Percentiles rank a stretch among this genome's conserved stretches.
Evolutionary conservation across 257 asterid species (phyloP).

Genomic region (Lycium barbarum): DNA sequence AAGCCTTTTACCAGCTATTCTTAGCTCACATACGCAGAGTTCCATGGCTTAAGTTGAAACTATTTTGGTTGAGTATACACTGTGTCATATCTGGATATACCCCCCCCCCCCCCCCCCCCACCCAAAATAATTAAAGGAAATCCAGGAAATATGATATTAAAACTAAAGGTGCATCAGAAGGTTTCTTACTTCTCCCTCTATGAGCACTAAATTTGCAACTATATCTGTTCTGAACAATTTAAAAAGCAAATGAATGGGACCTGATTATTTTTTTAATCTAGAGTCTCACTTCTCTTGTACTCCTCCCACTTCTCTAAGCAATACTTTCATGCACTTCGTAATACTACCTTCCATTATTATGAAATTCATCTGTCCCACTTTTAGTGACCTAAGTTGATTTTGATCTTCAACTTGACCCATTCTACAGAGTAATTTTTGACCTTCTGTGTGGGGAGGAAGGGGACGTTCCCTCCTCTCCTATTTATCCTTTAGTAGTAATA

Average conservation of each 20-base stretch:
- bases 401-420: neutral
- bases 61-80: neutral
- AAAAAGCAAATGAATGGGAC: neutral
- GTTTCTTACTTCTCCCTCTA: neutral
- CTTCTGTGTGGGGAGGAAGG: too few relatives aligned
- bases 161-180: neutral
- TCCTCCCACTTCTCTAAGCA: neutral
- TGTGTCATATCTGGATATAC: neutral
- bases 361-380: neutral
- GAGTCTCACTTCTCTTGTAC: neutral
- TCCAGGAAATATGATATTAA: neutral
- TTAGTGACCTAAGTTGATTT: neutral
- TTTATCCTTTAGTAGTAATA: too few relatives aligned
- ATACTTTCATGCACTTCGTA: neutral
- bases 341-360: neutral
- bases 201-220: neutral
- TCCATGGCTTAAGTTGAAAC: conserved; percentile 3
- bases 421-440: neutral
- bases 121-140: neutral
- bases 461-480: too few relatives aligned
- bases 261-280: conserved; percentile 22
- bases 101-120: neutral
- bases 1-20: neutral
- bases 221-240: neutral
- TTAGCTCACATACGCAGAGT: neutral